Conservation (phyloP, 495 filamentous ascomycete species). For the Cenococcum geophilum region DNA sequence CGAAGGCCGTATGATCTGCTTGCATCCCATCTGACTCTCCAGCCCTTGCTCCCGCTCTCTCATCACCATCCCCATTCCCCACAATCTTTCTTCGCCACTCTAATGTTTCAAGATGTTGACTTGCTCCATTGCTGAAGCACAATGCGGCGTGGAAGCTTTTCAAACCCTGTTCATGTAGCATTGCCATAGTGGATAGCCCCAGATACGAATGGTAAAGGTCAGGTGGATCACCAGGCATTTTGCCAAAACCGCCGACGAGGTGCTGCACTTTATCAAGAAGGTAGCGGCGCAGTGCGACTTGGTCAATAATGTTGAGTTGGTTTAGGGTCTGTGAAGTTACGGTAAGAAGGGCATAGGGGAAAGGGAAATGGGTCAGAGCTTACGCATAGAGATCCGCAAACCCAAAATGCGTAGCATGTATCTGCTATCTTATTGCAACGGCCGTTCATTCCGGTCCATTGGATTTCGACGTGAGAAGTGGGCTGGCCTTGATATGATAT, state of each 20-base stretch:
- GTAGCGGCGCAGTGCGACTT: conserved; percentile 60
- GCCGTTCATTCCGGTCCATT: conserved; percentile 72
- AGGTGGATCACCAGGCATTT: conserved; percentile 70
- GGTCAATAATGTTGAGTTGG: conserved; percentile 54
- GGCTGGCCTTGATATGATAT: conserved; percentile 20
- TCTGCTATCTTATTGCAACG: conserved; percentile 82
- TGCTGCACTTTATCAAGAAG: conserved; percentile 88
- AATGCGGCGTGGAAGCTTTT: conserved; percentile 26
- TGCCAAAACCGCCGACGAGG: conserved; percentile 82
- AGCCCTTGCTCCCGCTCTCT: not conserved
- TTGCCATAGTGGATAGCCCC: conserved; percentile 66
- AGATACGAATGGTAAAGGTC: conserved; percentile 90
- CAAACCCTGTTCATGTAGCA: conserved; percentile 30
- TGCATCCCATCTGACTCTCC: not conserved
- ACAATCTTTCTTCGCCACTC: conserved; percentile 23
- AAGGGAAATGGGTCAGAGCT: conserved; percentile 19
- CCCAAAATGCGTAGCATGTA: conserved; percentile 96
- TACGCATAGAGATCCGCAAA: conserved; percentile 61
- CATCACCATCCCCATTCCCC: not conserved
- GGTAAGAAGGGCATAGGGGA: conserved; percentile 5
- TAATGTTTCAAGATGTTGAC: conserved; percentile 20
- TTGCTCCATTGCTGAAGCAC: conserved; percentile 44
- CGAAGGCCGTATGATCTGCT: not conserved
- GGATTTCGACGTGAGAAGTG: conserved; percentile 35
- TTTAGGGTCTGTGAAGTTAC: conserved; percentile 54